Base-by-base conservation (phyloP, 2,329 filamentous ascomycete species). In the Colletotrichum noveboracense region DNA sequence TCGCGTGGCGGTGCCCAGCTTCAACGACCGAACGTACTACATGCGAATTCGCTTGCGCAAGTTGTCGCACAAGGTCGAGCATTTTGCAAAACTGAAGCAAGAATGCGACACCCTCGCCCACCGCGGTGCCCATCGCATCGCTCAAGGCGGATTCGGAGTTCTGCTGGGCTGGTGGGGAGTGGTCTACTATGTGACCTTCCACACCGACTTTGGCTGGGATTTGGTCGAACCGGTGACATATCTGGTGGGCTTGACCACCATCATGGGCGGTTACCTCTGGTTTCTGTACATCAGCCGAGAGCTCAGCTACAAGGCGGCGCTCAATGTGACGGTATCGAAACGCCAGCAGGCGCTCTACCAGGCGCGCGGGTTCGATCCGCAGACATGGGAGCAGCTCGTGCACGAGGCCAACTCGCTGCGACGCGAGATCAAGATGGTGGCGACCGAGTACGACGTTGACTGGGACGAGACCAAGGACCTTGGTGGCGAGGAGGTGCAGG, bases 241-340 rank as follows among this genome's bases (percentile, higher is more conserved):
- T 81, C 91, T 98, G 18, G 95, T 94, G 3, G 94, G 95, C n/a
- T 88, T 98, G 78, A 92, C 93, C 1, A 96, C 94, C 14, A 91
- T 98, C 80, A 97, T 98, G 87, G 93, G 93, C 9, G 96, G 95
- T 78, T 98, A 98, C 81, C 88, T 98, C 70, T 98, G 95, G 95
- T 98, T 98, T 83, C 87, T 98, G 14, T 98, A 96, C 85, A 95
- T 98, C 86, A 97, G 96, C 85, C 92, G 94, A 24, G 96, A 98
- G 84, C 93, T 98, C 13, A 95, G 92, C 78, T 98, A 98, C 87
- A 93, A 94, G 79, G 93, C 93, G 4, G 95, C 96, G 32, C 92
- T 98, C 86, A 96, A 97, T 82, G 90, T 97, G 70, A 98, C 96
- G 8, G 94, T 98, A 48, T 95, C 92, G 48, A 90, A 92, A 43